A percentile compares a stretch with the other conserved stretches of the same genome.
Evolutionary conservation across 768 basidiomycete genomes (phyloP).

Genomic region (Solioccasus polychromus): DNA sequence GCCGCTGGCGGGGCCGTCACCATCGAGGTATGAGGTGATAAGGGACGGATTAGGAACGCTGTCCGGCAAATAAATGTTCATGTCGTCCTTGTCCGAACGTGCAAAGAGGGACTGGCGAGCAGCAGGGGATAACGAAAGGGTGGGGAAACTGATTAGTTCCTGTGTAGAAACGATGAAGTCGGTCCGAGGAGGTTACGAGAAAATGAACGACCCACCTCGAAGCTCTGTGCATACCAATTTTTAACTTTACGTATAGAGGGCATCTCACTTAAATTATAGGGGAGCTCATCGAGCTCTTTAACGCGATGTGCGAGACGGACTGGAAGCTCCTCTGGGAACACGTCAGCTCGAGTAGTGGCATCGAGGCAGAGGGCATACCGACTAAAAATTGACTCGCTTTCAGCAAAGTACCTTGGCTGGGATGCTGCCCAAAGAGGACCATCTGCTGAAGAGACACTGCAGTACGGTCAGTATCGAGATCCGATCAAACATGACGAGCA

Average conservation of each 20-base stretch:
- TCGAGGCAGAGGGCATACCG: too few relatives aligned
- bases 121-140: constrained; percentile 63
- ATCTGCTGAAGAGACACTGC: constrained; percentile 95
- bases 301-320: constrained; percentile 94
- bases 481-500: not conserved
- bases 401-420: constrained; percentile 88
- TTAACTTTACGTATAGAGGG: constrained; percentile 91
- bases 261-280: constrained; percentile 89
- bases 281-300: constrained; percentile 92
- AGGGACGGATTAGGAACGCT: constrained; percentile 80
- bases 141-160: constrained; percentile 89
- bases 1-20: constrained; percentile 28
- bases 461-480: constrained; percentile 11
- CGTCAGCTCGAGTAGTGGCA: too few relatives aligned
- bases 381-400: constrained; percentile 87
- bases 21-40: constrained; percentile 29
- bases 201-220: constrained; percentile 63
- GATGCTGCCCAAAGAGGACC: constrained; percentile 96
- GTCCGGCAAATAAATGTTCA: constrained; percentile 55
- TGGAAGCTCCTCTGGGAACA: constrained; percentile 77
- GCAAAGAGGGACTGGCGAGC: constrained; percentile 66
- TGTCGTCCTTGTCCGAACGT: constrained; percentile 33
- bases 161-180: too few relatives aligned
- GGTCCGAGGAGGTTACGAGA: too few relatives aligned
- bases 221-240: constrained; percentile 99